Conservation (phyloP, 345 rosid species). For the Bretschneidera sinensis region DNA sequence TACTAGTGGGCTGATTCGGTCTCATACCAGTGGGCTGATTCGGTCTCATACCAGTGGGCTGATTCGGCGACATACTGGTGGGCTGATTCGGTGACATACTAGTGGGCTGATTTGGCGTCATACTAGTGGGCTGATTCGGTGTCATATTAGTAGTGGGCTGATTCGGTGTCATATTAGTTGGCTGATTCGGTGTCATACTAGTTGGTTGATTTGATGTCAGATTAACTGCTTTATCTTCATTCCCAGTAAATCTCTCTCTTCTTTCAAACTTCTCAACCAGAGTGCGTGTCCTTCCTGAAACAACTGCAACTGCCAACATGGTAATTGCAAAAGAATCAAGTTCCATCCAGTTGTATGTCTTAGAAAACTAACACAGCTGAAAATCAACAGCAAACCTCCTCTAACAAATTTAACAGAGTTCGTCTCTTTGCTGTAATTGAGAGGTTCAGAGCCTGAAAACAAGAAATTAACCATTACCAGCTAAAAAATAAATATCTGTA, state of each 20-base stretch:
- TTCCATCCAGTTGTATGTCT: conserved; percentile 8
- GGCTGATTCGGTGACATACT: conserved; percentile 9
- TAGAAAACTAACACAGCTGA: conserved; percentile 14
- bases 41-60: background rate
- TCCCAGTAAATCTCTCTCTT: conserved; percentile 38
- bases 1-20: conserved; percentile 13
- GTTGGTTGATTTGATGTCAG: conserved; percentile 16
- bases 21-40: conserved; percentile 14
- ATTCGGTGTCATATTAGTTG: conserved; percentile 1
- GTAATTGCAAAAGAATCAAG: conserved; percentile 23
- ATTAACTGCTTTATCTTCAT: conserved; percentile 37
- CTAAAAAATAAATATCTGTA: conserved; percentile 12
- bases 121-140: conserved; percentile 24
- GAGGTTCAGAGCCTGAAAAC: conserved; percentile 45
- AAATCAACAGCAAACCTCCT: conserved; percentile 69
- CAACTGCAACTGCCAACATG: conserved; percentile 76
- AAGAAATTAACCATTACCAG: conserved; percentile 19
- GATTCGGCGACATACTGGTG: background rate
- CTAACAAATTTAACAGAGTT: conserved; percentile 66
- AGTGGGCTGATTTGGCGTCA: conserved; percentile 18
- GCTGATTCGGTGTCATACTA: conserved; percentile 16
- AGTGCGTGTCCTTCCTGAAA: conserved; percentile 79
- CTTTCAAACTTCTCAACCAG: conserved; percentile 94
- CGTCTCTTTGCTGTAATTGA: conserved; percentile 30
- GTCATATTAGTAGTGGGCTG: conserved; percentile 16